These are phyloP conservation scores for Daldinia sp. DNA, from an alignment of 2,329 filamentous ascomycete genomes.

Conservation along the genomic window DNA sequence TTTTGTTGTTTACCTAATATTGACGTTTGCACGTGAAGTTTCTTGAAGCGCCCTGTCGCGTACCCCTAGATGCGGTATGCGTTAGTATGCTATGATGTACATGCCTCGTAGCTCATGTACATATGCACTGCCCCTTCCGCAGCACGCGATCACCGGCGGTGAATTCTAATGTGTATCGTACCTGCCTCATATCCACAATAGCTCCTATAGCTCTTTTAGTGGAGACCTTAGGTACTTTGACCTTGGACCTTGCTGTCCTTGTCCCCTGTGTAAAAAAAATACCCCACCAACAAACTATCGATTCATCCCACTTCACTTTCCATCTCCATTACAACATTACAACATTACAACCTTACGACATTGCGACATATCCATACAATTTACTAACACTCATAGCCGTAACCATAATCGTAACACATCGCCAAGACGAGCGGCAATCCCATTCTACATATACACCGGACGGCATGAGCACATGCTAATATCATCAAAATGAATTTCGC, in stretches of 20 bases:
- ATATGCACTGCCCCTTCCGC: not conserved
- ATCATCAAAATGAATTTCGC: constrained; percentile 67
- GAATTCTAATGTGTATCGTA: not conserved
- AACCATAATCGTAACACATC: too few relatives aligned
- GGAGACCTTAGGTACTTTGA: constrained; percentile 1
- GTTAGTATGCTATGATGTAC: not conserved
- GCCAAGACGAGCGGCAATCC: not conserved
- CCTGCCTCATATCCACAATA: not conserved
- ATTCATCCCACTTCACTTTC: constrained; percentile 17
- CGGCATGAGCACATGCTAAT: not conserved
- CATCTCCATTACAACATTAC: not conserved
- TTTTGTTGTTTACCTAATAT: too few relatives aligned
- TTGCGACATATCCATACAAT: too few relatives aligned
- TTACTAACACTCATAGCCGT: not conserved
- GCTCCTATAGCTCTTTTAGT: constrained; percentile 4
- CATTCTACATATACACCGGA: not conserved
- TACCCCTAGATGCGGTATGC: not conserved
- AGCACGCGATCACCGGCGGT: not conserved
- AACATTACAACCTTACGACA: not conserved
- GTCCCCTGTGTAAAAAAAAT: constrained; percentile 1
- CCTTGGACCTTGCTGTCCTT: not conserved
- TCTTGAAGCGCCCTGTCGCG: too few relatives aligned
- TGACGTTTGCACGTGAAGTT: too few relatives aligned
- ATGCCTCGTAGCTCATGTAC: not conserved
- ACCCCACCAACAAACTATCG: not conserved